phyloP scores from a whole-genome alignment of 441 rosid genomes.

The Euphorbia celastroides region DNA sequence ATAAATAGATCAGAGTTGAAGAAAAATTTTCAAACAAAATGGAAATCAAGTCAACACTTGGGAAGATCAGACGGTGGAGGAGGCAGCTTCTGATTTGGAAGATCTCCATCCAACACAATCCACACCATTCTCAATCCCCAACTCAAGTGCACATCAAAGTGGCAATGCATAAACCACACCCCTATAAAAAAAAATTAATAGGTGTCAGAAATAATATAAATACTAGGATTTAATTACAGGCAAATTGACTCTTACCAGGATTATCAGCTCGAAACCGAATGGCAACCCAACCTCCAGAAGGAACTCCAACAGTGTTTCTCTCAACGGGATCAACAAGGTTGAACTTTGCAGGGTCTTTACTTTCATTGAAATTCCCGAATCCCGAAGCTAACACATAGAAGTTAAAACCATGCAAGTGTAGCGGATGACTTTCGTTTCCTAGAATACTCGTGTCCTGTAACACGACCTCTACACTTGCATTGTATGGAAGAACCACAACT shows the following conservation, averaged over 20 bases:
- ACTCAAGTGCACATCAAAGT: constrained; percentile 37
- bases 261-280: constrained; percentile 53
- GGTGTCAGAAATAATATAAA: too few species aligned
- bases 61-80: constrained; percentile 52
- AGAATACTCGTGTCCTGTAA: constrained; percentile 63
- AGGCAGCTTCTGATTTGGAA: constrained; percentile 32
- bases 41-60: constrained; percentile 25
- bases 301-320: constrained; percentile 55
- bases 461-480: constrained; percentile 55
- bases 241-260: constrained; percentile 32
- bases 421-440: constrained; percentile 65
- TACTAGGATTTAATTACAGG: too few species aligned
- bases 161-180: constrained; percentile 49
- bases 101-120: constrained; percentile 36
- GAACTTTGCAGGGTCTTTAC: constrained; percentile 37
- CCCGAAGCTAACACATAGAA: constrained; percentile 56
- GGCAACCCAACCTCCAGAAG: constrained; percentile 69
- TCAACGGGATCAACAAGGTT: constrained; percentile 59
- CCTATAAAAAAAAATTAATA: too few species aligned
- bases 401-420: constrained; percentile 65
- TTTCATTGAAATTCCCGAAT: constrained; percentile 49
- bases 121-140: constrained; percentile 52
- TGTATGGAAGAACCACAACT: constrained; percentile 38
- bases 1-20: background rate
- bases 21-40: background rate